Conservation (phyloP, 148 eudicot genomes). For the Spergularia bocconei region DNA sequence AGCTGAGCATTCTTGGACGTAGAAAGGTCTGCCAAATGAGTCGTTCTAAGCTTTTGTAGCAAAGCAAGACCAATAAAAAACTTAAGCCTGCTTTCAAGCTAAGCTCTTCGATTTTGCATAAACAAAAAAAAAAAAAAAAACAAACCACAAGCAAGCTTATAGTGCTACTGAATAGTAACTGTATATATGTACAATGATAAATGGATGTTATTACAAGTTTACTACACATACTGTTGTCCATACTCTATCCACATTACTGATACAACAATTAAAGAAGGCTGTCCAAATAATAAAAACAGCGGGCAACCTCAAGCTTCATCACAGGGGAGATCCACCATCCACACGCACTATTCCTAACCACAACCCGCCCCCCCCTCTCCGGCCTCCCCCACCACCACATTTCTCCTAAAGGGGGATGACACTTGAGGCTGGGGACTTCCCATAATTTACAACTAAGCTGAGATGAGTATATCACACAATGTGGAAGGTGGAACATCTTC, state of each 20-base stretch:
- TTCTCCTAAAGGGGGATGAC: not conserved
- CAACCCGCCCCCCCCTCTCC: not conserved
- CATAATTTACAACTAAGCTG: slow-evolving; percentile 10
- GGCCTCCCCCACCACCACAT: not conserved
- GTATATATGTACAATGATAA: no score
- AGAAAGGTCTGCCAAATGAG: no score
- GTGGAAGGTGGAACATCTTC: not conserved
- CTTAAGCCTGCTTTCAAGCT: no score
- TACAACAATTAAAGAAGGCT: slow-evolving; percentile 24
- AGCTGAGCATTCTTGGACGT: no score
- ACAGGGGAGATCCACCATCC: slow-evolving; percentile 8
- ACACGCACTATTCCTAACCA: not conserved
- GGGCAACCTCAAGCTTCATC: slow-evolving; percentile 31
- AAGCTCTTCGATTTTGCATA: no score
- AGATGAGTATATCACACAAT: not conserved
- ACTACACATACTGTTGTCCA: no score
- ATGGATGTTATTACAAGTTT: no score
- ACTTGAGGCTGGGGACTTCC: not conserved
- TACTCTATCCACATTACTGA: slow-evolving; percentile 14
- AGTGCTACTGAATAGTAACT: no score
- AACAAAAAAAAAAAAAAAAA: no score
- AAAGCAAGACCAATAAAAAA: no score
- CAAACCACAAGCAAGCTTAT: no score
- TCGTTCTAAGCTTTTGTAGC: no score
- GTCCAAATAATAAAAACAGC: slow-evolving; percentile 18